Evolutionary conservation across 805 yeast species (phyloP).

Genomic region (Candida multigemmis): DNA sequence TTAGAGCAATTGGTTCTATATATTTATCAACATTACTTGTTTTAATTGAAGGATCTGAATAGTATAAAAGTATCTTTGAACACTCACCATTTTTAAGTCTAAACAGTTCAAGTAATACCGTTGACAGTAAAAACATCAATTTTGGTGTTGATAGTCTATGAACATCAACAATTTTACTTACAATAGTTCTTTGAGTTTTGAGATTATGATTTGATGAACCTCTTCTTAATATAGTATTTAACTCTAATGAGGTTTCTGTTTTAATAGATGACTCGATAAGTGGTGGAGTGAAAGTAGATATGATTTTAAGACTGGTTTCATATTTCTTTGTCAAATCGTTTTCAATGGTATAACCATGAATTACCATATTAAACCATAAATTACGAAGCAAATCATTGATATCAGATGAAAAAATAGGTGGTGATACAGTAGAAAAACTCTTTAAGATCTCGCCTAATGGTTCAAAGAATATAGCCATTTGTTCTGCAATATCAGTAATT

Average conservation of each 20-base stretch:
- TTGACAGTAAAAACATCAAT: conserved; percentile 79
- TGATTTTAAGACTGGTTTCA: conserved; percentile 43
- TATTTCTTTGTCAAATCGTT: conserved; percentile 46
- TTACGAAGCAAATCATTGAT: conserved; percentile 67
- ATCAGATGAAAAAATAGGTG: conserved; percentile 36
- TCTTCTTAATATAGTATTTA: conserved; percentile 83
- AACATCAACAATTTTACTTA: conserved; percentile 42
- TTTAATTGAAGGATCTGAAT: conserved; percentile 70
- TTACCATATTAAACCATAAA: conserved; percentile 89
- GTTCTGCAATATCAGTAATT: conserved; percentile 60
- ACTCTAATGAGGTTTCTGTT: conserved; percentile 84
- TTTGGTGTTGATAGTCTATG: conserved; percentile 63
- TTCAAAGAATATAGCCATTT: conserved; percentile 51
- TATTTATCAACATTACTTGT: conserved; percentile 60
- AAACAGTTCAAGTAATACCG: conserved; percentile 68
- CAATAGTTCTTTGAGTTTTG: conserved; percentile 60
- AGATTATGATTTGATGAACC: conserved; percentile 80
- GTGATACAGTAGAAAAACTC: too few species aligned
- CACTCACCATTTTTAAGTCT: conserved; percentile 78
- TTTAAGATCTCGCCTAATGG: conserved; percentile 71
- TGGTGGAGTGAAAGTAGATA: conserved; percentile 85
- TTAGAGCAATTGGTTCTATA: conserved; percentile 55
- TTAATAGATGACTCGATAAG: conserved; percentile 77
- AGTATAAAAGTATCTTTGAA: conserved; percentile 66
- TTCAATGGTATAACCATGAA: conserved; percentile 73